phyloP scores from a whole-genome alignment of 1,284 basidiomycete species.

The Porogramme epimiltina region DNA sequence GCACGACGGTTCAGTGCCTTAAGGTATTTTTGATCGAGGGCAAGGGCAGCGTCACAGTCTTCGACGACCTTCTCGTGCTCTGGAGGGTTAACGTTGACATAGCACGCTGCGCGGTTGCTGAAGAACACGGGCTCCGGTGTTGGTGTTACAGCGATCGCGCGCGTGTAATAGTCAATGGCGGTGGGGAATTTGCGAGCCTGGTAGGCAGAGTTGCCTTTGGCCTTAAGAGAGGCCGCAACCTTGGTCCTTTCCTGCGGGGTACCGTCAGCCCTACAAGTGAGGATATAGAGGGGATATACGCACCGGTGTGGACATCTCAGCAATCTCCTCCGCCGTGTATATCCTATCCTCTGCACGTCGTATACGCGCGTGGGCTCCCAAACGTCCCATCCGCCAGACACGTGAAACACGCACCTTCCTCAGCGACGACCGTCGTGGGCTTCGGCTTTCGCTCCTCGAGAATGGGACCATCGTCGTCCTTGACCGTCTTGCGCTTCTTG shows the following conservation, averaged over 20 bases:
- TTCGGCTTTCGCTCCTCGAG: constrained; percentile 67
- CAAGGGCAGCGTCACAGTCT: constrained; percentile 91
- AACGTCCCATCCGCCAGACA: neutral
- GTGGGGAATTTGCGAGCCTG: constrained; percentile 74
- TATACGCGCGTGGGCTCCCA: neutral
- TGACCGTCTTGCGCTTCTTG: constrained; percentile 65
- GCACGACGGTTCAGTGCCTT: constrained; percentile 96
- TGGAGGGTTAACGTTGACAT: constrained; percentile 88
- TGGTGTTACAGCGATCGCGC: constrained; percentile 85
- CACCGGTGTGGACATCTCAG: constrained; percentile 58
- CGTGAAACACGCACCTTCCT: constrained; percentile 36
- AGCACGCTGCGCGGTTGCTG: constrained; percentile 97
- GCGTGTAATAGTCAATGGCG: constrained; percentile 88
- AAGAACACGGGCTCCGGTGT: constrained; percentile 93
- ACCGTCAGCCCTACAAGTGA: neutral
- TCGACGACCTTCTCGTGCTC: constrained; percentile 84
- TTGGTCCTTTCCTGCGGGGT: constrained; percentile 69
- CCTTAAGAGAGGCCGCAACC: constrained; percentile 83
- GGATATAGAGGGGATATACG: constrained; percentile 14
- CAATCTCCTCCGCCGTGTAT: constrained; percentile 57
- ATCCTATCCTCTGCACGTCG: constrained; percentile 28
- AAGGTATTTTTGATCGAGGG: constrained; percentile 85
- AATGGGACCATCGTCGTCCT: constrained; percentile 66
- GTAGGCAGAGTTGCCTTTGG: constrained; percentile 90
- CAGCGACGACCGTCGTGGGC: constrained; percentile 26